Evolutionary conservation across 2,329 filamentous ascomycete species (phyloP), one percentile per base, ranked within the genome.

Genomic region (Fonsecaea monophora): DNA sequence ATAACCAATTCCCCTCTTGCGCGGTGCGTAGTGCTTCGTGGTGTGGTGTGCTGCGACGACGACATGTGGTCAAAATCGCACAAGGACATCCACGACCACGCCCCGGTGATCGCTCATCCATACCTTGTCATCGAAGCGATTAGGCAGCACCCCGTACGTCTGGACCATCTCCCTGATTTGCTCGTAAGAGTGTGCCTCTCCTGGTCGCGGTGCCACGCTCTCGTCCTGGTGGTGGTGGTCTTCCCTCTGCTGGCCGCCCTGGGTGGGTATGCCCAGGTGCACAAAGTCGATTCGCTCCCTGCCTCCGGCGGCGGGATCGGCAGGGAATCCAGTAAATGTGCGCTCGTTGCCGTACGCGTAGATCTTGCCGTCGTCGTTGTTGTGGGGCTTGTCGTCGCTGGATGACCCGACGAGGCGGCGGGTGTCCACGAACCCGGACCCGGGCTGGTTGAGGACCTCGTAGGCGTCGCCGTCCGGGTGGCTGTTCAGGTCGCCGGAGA

Each of bases 401-500:
- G 30, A 34, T 34, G 37, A 9, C 37, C 18, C 42, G 2, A 84
- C 77, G 67, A 78, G 37, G 21, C 77, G 76, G 12, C 76, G 76
- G 7, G 78, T 72, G 70, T 83, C 82, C 21, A 76, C 67, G 57
- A 80, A 70, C 8, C 77, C 71, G 8, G 77, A 79, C 3, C 74
- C 73, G 2, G 70, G 55, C 3, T 69, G 75, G n/a, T 80, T 85
- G 40, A 87, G 72, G 30, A 81, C 78, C 60, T 76, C 72, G 70
- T 87, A 87, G 2, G 86, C 86, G 67, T 85, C 83, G 42, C 83
- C 79, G n/a, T 73, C 71, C 13, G 81, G 80, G 67, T 82, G 74
- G 60, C 82, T 85, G 69, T 88, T 88, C 67, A 88, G 79, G 72
- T 88, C 86, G 1, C 86, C 86, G 0, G 81, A 78, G 2, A 88